Percentiles rank a stretch among this genome's conserved stretches.
Conservation (phyloP, 208 protist species). For the Novymonas esmeraldas region DNA sequence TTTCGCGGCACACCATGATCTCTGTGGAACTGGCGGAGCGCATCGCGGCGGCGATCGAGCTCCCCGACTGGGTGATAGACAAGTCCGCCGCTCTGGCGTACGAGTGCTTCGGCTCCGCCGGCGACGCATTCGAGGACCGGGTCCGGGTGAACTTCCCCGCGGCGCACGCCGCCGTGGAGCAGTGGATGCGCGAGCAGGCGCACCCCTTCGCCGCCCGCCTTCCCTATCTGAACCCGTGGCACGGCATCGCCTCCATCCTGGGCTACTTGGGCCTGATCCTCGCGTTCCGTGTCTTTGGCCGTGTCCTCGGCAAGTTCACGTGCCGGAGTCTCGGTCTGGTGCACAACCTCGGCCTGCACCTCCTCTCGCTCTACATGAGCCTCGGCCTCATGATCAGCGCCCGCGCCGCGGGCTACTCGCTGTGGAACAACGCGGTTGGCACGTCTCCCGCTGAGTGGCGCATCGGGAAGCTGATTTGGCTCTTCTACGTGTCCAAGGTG, state of each 20-base stretch:
- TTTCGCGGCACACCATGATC: slow-evolving; percentile 23
- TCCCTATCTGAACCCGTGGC: slow-evolving; percentile 57
- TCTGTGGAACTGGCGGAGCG: slow-evolving; percentile 40
- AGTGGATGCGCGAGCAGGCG: slow-evolving; percentile 20
- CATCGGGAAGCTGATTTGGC: slow-evolving; percentile 72
- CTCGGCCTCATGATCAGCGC: slow-evolving; percentile 61
- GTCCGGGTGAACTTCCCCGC: slow-evolving; percentile 35
- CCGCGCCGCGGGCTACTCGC: slow-evolving; percentile 58
- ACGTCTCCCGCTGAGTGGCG: slow-evolving; percentile 48
- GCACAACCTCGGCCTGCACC: slow-evolving; percentile 72
- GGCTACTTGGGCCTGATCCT: slow-evolving; percentile 50
- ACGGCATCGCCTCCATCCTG: slow-evolving; percentile 45
- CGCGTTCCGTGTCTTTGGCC: slow-evolving; percentile 31
- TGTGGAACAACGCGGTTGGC: slow-evolving; percentile 74
- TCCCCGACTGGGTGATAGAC: slow-evolving; percentile 59
- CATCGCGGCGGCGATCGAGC: slow-evolving; percentile 48
- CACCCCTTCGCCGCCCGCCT: slow-evolving; percentile 64
- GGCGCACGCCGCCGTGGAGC: slow-evolving; percentile 15
- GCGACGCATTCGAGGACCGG: slow-evolving; percentile 35
- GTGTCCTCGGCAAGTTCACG: slow-evolving; percentile 54
- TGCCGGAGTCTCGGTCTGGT: slow-evolving; percentile 49
- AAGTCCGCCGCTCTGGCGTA: slow-evolving; percentile 30
- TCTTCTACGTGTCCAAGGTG: slow-evolving; percentile 83
- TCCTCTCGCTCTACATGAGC: slow-evolving; percentile 79
- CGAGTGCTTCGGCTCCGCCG: slow-evolving; percentile 26